Evolutionary conservation across 139 green algal species (phyloP).

Genomic region (Trebouxia sp.): DNA sequence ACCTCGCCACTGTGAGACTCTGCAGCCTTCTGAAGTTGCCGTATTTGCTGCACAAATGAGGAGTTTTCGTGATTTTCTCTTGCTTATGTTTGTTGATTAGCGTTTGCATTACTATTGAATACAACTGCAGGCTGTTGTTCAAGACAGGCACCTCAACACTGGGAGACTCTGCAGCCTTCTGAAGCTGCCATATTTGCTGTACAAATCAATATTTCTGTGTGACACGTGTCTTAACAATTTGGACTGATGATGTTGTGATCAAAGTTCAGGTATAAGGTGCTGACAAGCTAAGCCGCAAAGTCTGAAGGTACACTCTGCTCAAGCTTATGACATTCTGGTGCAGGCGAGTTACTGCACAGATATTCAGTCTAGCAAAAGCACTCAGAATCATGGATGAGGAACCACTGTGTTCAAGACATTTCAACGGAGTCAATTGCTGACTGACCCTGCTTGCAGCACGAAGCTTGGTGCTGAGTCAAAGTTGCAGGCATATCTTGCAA

Average conservation of each 20-base stretch:
- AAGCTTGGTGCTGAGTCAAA: neutral
- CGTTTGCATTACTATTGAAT: no score
- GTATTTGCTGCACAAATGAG: constrained; percentile 24
- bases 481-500: neutral
- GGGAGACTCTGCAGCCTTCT: constrained; percentile 7
- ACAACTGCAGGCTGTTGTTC: no score
- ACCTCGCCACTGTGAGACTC: neutral
- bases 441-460: neutral
- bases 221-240: no score
- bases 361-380: neutral
- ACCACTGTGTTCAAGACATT: neutral
- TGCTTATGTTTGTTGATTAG: no score
- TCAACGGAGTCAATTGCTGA: no score
- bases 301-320: neutral
- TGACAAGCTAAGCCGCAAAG: neutral
- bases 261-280: no score
- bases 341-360: neutral
- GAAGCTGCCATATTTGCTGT: constrained; percentile 20
- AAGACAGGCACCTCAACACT: no score
- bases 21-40: constrained; percentile 13
- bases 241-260: no score
- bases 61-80: no score
- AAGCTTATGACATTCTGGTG: neutral
- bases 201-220: no score
- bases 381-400: neutral